phyloP scores from a whole-genome alignment of 805 yeast species.

The Kuraishia hungarica region DNA sequence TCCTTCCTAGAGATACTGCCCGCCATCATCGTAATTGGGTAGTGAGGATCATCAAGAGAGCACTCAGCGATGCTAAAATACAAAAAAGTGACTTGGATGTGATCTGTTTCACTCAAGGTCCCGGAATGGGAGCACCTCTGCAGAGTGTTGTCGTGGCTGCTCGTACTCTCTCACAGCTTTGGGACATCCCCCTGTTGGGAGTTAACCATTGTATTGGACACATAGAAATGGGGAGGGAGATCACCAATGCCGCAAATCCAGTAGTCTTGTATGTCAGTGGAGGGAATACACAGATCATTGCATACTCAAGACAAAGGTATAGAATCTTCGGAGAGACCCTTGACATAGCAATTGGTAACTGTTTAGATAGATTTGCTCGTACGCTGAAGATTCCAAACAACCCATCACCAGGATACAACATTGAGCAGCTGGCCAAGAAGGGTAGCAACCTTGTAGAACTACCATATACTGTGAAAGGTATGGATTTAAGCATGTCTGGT shows the following conservation, averaged over 20 bases:
- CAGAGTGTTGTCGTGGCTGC: constrained; percentile 93
- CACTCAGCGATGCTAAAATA: constrained; percentile 56
- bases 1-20: constrained; percentile 93
- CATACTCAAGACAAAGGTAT: constrained; percentile 87
- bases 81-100: constrained; percentile 49
- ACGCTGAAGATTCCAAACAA: constrained; percentile 81
- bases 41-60: constrained; percentile 59
- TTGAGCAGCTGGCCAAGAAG: constrained; percentile 84
- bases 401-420: constrained; percentile 97
- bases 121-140: constrained; percentile 99
- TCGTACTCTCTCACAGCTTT: constrained; percentile 68
- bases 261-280: constrained; percentile 97
- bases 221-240: constrained; percentile 98
- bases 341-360: constrained; percentile 96
- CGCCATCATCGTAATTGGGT: constrained; percentile 96
- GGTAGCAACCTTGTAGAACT: constrained; percentile 57
- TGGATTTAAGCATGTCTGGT: constrained; percentile 97
- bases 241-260: constrained; percentile 96
- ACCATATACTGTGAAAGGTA: constrained; percentile 97
- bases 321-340: constrained; percentile 98
- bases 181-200: constrained; percentile 83
- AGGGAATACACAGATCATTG: constrained; percentile 97
- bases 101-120: constrained; percentile 94
- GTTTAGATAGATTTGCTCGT: constrained; percentile 93
- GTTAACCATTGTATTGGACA: constrained; percentile 98